Evolutionary conservation across 2,329 filamentous ascomycete genomes (phyloP).

Genomic region (Setomelanomma holmii): DNA sequence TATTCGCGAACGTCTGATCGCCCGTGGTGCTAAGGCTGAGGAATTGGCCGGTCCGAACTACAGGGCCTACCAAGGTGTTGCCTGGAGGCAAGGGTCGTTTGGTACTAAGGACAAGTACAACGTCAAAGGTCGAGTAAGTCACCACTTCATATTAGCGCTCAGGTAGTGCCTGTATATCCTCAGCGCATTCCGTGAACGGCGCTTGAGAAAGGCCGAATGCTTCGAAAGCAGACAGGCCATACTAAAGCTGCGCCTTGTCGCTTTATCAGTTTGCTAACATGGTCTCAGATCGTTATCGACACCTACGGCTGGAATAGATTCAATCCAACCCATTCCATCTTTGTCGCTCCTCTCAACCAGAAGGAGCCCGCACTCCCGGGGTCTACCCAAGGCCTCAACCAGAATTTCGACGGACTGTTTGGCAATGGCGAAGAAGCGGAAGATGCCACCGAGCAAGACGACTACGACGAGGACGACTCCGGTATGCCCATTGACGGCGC

Average conservation of each 20-base stretch:
- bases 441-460: constrained; percentile 4
- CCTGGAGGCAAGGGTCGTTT: constrained; percentile 46
- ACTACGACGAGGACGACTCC: constrained; percentile 11
- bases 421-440: constrained; percentile 4
- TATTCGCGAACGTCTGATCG: constrained; percentile 51
- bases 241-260: too few relatives aligned
- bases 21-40: constrained; percentile 57
- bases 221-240: too few relatives aligned
- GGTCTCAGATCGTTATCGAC: constrained; percentile 58
- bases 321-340: constrained; percentile 52
- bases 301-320: constrained; percentile 60
- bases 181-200: too few relatives aligned
- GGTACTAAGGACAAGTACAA: constrained; percentile 50
- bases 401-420: constrained; percentile 32
- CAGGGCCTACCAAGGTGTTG: constrained; percentile 57
- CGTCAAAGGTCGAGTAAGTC: constrained; percentile 49
- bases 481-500: constrained; percentile 24
- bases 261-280: constrained; percentile 2
- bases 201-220: too few relatives aligned
- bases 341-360: constrained; percentile 45
- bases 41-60: constrained; percentile 58
- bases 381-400: constrained; percentile 1
- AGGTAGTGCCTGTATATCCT: too few relatives aligned
- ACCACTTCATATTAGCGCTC: too few relatives aligned
- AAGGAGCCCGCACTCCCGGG: constrained; percentile 26